Base-by-base conservation (phyloP, 805 yeast species). In the Schwanniomyces vanrijiae region DNA sequence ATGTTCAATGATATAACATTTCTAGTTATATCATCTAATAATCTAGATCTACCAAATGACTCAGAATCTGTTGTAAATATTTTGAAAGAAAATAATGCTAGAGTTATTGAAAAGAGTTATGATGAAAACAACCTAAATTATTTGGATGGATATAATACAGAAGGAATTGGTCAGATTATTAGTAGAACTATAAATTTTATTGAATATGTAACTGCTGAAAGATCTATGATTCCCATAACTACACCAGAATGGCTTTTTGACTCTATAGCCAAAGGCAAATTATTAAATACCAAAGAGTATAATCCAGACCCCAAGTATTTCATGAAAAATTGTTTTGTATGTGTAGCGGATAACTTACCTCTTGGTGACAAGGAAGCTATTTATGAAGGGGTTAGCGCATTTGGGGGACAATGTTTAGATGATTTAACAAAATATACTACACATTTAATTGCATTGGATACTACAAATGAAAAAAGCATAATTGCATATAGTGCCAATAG, bases 341-440 rank as follows among this genome's bases (percentile, higher is more conserved):
- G 89, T 49, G 75, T 82, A 11, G 75, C 75, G 3, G 82, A 87
- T 6, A 78, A 80, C 22, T 62, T 81, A 21, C 75, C 84, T 0
- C 69, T 69, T 1, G 81, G 82, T 3, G 90, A 84, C 51, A 75
- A 78, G 40, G 91, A 84, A 46, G 81, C 80, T n/a, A 73, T 88
- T 13, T 77, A 82, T 52, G 84, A 83, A 5, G 88, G 86, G 0
- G 85, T 85, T 2, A 65, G 78, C 18, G 83, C 88, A 1, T 75
- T 88, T 49, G 98, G 97, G 1, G 98, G 96, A 3, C 83, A 80
- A 28, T 82, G 73, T 57, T 68, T 81, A 35, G 86, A 84, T 49
- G 69, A 70, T 9, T 69, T 91, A 25, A 83, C 89, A 7, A 77
- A 78, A 44, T 79, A 78, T 52, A 88, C 96, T 1, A 88, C 97